phyloP scores from a whole-genome alignment of 306 rosid species.

The Quercus glauca region DNA sequence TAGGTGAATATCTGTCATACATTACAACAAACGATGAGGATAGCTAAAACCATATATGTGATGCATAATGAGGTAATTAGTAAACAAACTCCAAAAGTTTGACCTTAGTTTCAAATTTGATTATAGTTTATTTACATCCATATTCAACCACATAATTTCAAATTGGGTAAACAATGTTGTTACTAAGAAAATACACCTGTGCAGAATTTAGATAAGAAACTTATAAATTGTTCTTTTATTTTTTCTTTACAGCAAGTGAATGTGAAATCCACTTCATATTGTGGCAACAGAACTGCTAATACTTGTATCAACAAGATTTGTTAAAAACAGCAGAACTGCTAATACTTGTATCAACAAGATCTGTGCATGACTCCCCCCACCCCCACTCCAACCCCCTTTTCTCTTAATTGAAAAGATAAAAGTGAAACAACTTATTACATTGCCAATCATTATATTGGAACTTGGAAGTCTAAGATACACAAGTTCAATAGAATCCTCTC shows the following conservation, averaged over 20 bases:
- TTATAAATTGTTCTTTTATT: neutral
- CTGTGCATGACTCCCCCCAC: neutral
- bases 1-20: conserved; percentile 88
- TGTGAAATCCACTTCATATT: neutral
- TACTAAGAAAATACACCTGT: neutral
- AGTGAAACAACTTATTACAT: neutral
- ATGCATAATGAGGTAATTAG: too few relatives aligned
- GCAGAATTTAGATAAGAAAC: neutral
- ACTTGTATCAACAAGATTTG: neutral
- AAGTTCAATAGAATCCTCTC: neutral
- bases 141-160: too few relatives aligned
- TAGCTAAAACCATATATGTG: neutral
- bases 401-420: neutral
- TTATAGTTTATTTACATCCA: too few relatives aligned
- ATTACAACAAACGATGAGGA: conserved; percentile 9
- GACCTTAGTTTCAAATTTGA: too few relatives aligned
- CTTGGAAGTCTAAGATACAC: neutral
- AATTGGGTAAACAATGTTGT: neutral
- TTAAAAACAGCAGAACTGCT: neutral
- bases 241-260: neutral
- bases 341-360: neutral
- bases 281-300: neutral
- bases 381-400: too few relatives aligned
- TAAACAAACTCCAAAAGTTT: too few relatives aligned
- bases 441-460: neutral